Evolutionary conservation across 495 filamentous ascomycete species (phyloP), one percentile per base, ranked within the genome.

Genomic region (Penicillium bovifimosum): DNA sequence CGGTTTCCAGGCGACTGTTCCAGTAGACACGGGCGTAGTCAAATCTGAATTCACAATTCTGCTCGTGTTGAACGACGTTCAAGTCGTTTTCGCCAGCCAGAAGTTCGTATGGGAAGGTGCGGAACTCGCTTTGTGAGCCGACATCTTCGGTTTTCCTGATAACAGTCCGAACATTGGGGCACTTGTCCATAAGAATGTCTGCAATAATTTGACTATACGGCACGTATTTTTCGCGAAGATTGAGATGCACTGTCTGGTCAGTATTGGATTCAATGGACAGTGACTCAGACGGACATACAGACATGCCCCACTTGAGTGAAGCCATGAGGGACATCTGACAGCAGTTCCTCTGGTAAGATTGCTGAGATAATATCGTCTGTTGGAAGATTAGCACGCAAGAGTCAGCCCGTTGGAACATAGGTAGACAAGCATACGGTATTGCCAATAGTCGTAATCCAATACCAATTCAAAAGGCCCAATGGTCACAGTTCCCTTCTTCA

Each of bases 71-170:
- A 28, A 86, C 79, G 24, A 99, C 95, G 29, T 90, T 82, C 60
- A 96, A 69, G 60, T 96, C 82, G 50, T 85, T 79, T 0, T 81
- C 74, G 3, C 93, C 93, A 8, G 83, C 85, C 0, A 99, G 79
- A n/a, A 96, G 73, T 64, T 99, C 95, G 73, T 93, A 96, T 31
- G 76, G 77, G 73, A 99, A 97, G 1, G 95, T 97, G 41, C 93
- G 83, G 75, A 86, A 99, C 65, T 88, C 80, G 58, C 85, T 95
- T 52, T 86, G 81, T 13, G 81, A 76, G 48, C 91, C 95, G 7
- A 97, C 90, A 60, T 86, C 82, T 70, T 95, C 86, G 43, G 85
- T 80, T 62, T 99, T 99, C 75, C 96, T 95, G 74, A 99, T 96
- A 53, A 99, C 91, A 3, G 95, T 97, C 31, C 76, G 76, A 53